Conservation (phyloP, 805 yeast genomes). For the Blastobotrys mokoenaii region DNA sequence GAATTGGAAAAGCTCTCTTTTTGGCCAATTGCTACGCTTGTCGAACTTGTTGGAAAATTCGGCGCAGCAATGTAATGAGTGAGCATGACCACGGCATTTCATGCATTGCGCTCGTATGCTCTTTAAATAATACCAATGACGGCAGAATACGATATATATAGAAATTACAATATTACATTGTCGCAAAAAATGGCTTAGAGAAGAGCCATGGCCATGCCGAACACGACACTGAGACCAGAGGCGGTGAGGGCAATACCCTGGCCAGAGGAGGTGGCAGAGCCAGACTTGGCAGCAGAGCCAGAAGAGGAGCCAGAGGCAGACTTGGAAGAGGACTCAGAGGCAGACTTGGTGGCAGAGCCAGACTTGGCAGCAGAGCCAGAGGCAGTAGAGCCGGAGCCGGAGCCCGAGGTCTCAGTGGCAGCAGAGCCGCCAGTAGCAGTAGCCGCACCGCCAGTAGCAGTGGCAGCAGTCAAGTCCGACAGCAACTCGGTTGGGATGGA, state of each 20-base stretch:
- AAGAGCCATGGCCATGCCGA: slow-evolving; percentile 3
- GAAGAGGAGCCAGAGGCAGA: slow-evolving; percentile 3
- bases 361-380: slow-evolving; percentile 4
- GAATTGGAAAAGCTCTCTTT: too few species aligned
- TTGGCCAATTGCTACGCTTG: too few species aligned
- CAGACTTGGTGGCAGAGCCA: slow-evolving; percentile 1
- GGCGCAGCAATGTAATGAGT: too few species aligned
- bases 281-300: slow-evolving; percentile 2
- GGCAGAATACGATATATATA: not conserved
- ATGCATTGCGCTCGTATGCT: too few species aligned
- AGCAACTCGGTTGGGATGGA: not conserved
- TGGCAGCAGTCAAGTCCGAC: not conserved
- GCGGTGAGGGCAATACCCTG: not conserved
- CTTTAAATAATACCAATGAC: too few species aligned
- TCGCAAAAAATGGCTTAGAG: not conserved
- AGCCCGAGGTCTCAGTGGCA: slow-evolving; percentile 1
- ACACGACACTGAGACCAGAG: slow-evolving; percentile 2
- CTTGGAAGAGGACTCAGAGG: slow-evolving; percentile 1
- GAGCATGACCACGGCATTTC: too few species aligned
- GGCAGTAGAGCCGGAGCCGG: slow-evolving; percentile 1
- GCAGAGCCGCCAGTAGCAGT: slow-evolving; percentile 3
- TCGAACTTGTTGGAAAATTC: too few species aligned
- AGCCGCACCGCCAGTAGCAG: slow-evolving; percentile 2
- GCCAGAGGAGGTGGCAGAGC: too few species aligned
- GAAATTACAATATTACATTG: not conserved